phyloP scores from a whole-genome alignment of 139 green algal species.

The Chlorella sp. region DNA sequence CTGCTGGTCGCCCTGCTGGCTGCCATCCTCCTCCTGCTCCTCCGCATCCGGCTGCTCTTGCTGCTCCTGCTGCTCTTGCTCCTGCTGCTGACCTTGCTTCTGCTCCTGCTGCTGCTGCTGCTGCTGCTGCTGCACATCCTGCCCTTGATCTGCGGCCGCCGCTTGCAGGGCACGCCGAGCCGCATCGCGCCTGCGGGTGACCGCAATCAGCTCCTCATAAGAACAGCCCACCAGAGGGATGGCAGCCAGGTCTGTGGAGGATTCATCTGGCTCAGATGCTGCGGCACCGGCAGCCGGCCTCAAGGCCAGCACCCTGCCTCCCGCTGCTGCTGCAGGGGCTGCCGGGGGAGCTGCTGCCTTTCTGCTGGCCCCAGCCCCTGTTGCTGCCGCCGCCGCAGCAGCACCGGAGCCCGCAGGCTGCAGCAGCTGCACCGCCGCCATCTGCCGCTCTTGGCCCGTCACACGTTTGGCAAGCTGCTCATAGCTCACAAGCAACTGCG shows the following conservation, averaged over 20 bases:
- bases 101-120: not conserved
- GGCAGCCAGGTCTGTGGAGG: not conserved
- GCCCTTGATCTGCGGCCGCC: not conserved
- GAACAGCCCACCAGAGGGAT: not conserved
- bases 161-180: not conserved
- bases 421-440: constrained; percentile 8
- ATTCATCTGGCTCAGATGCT: too few relatives aligned
- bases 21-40: not conserved
- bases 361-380: not conserved
- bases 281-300: not conserved
- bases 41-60: not conserved
- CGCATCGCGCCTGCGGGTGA: constrained; percentile 28
- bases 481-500: constrained; percentile 12
- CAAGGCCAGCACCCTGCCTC: not conserved
- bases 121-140: not conserved
- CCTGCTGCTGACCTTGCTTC: not conserved
- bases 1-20: not conserved
- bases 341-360: not conserved
- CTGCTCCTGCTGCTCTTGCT: not conserved
- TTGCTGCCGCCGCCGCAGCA: not conserved
- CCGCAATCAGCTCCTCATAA: constrained; percentile 32
- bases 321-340: not conserved
- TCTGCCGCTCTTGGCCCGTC: constrained; percentile 4
- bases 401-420: not conserved
- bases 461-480: constrained; percentile 22